phyloP scores from a whole-genome alignment of 495 filamentous ascomycete genomes.

The Extremus antarcticus region DNA sequence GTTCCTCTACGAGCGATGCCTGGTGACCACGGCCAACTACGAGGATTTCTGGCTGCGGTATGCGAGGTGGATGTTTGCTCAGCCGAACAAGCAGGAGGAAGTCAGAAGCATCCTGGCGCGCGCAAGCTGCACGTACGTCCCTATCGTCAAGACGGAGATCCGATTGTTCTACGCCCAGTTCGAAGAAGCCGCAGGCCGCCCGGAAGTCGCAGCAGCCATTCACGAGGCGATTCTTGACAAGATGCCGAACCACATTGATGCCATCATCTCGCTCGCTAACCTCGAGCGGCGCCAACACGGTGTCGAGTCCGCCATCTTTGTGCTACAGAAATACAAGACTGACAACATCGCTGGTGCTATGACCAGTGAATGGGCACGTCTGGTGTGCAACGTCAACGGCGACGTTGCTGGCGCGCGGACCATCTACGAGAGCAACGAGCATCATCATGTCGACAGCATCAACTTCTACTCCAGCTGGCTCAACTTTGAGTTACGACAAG shows the following conservation, averaged over 20 bases:
- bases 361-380: slow-evolving; percentile 77
- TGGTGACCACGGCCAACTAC: slow-evolving; percentile 87
- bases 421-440: slow-evolving; percentile 70
- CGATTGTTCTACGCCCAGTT: slow-evolving; percentile 90
- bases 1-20: slow-evolving; percentile 86
- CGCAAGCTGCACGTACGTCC: slow-evolving; percentile 71
- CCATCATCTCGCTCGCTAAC: slow-evolving; percentile 81
- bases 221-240: slow-evolving; percentile 64
- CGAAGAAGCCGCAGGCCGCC: slow-evolving; percentile 69
- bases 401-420: slow-evolving; percentile 73
- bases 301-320: slow-evolving; percentile 73
- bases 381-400: slow-evolving; percentile 88
- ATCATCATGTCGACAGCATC: slow-evolving; percentile 78
- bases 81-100: slow-evolving; percentile 75
- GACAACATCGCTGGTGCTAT: slow-evolving; percentile 53
- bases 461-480: slow-evolving; percentile 89
- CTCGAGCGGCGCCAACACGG: slow-evolving; percentile 74
- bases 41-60: slow-evolving; percentile 98
- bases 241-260: slow-evolving; percentile 70
- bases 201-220: slow-evolving; percentile 71
- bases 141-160: slow-evolving; percentile 67
- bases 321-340: slow-evolving; percentile 73
- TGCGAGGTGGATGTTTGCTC: slow-evolving; percentile 89
- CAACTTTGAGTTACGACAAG: slow-evolving; percentile 78
- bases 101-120: slow-evolving; percentile 88